Evolutionary conservation across 768 basidiomycete species (phyloP), one percentile per base, ranked within the genome.

Genomic region (Serendipita vermifera): DNA sequence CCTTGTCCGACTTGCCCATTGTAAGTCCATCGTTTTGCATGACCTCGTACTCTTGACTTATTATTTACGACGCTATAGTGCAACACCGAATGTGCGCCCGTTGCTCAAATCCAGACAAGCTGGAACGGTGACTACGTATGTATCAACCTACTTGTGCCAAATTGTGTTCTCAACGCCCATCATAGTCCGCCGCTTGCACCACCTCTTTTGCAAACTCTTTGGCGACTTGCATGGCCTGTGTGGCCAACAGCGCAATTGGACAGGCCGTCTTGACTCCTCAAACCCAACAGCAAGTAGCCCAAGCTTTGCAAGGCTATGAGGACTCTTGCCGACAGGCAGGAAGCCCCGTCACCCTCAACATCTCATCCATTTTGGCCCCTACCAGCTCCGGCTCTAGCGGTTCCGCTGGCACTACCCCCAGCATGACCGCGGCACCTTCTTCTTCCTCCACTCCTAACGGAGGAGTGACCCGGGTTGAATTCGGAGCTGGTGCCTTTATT

Each of bases 91-190:
- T 51, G 46, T 31, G 46, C 46, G 26, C 24, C 46, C n/a, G 46
- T 51, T 5, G 46, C 46, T 31, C 15, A n/a, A 27, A 51, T 51
- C 17, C 46, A 51, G 17, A 7, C 46, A 26, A 51, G 29, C 24
- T 51, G 46, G 46, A 51, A 20, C 17, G 46, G 46, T 27, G 46
- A 51, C 17, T 51, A 51, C 17, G 46, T 51, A 29, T 29, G 46
- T 51, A 51, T n/a, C 5, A 15, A 27, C 24, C 27, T 51, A 11
- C 24, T 7, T 5, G 17, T 51, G n/a, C 46, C n/a, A 26, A 51
- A 15, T n/a, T 51, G 22, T 31, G 24, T 9, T n/a, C 32, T 7
- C 26, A n/a, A 27, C 5, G 20, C 46, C 15, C 17, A 27, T n/a
- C 9, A 22, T 29, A 51, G 46, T 51, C 46, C 22, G 26, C 46